These are phyloP conservation scores for Dactylis glomerata DNA, from an alignment of 176 grass and related monocot species.

Conservation along the genomic window DNA sequence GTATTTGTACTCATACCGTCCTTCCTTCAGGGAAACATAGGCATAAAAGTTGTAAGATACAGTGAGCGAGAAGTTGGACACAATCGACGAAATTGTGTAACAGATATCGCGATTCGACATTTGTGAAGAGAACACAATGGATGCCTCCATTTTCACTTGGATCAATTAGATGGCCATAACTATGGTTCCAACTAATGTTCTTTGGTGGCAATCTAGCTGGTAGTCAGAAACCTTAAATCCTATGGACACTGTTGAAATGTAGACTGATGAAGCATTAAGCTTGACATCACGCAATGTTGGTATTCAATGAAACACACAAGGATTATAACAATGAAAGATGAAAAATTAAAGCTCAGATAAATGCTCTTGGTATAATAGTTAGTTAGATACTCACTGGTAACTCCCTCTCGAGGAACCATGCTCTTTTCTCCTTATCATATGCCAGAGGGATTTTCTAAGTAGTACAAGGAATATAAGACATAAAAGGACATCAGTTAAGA, in stretches of 20 bases:
- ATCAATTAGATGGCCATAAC: not conserved
- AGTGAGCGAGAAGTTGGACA: not conserved
- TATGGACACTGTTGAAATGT: not conserved
- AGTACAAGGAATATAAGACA: not conserved
- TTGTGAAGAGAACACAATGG: not conserved
- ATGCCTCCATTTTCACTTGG: not conserved
- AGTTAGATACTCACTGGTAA: constrained; percentile 63
- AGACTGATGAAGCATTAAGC: not conserved
- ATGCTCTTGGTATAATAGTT: not conserved
- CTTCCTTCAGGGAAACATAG: constrained; percentile 61
- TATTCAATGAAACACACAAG: not conserved
- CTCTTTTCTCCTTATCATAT: constrained; percentile 52
- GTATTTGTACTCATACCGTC: constrained; percentile 93
- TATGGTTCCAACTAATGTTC: not conserved
- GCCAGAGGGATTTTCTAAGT: constrained; percentile 61
- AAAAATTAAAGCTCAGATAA: not conserved
- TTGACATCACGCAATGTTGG: not conserved
- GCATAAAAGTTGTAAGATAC: constrained; percentile 17
- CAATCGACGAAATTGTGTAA: not conserved
- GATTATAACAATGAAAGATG: not conserved
- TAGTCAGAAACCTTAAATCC: not conserved
- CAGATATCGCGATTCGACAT: not conserved
- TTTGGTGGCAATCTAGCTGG: not conserved
- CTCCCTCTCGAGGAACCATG: constrained; percentile 77
- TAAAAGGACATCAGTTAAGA: not conserved